Percentiles rank a stretch among this genome's conserved stretches.
These are phyloP conservation scores for Aureobasidium sp. DNA, from an alignment of 2,329 filamentous ascomycete species.

Conservation along the genomic window DNA sequence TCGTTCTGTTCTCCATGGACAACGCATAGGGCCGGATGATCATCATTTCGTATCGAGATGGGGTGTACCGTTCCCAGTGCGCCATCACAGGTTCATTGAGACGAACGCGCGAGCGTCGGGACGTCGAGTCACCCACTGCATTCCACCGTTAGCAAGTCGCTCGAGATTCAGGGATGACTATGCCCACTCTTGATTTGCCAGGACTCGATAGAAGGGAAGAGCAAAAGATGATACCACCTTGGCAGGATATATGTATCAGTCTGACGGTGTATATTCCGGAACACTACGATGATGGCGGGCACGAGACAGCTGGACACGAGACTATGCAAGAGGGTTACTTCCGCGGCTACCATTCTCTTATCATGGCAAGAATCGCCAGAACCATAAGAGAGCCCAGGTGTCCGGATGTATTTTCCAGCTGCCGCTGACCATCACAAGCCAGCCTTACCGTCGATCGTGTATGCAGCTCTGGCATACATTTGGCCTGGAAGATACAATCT, in stretches of 20 bases:
- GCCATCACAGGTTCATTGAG: background rate
- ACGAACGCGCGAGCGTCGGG: background rate
- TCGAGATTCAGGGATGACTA: background rate
- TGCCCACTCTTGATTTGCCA: background rate
- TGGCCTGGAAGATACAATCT: background rate
- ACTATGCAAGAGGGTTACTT: background rate
- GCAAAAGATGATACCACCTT: background rate
- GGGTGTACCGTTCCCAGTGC: background rate
- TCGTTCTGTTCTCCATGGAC: background rate
- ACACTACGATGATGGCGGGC: background rate
- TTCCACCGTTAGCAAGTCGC: background rate
- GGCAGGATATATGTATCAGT: background rate
- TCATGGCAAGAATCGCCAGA: background rate
- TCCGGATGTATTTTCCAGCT: background rate
- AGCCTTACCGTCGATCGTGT: background rate
- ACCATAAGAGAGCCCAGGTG: background rate
- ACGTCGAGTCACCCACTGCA: background rate
- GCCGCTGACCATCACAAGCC: constrained; percentile 5
- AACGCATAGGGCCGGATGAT: background rate
- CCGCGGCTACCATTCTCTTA: background rate
- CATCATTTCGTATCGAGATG: background rate
- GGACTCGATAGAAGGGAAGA: background rate
- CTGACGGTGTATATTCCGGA: background rate
- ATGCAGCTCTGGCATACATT: background rate
- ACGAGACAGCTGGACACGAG: background rate